Evolutionary conservation across 352 stramenopile species (phyloP), one percentile per base, ranked within the genome.

Genomic region (Phytopythium oedochilum): DNA sequence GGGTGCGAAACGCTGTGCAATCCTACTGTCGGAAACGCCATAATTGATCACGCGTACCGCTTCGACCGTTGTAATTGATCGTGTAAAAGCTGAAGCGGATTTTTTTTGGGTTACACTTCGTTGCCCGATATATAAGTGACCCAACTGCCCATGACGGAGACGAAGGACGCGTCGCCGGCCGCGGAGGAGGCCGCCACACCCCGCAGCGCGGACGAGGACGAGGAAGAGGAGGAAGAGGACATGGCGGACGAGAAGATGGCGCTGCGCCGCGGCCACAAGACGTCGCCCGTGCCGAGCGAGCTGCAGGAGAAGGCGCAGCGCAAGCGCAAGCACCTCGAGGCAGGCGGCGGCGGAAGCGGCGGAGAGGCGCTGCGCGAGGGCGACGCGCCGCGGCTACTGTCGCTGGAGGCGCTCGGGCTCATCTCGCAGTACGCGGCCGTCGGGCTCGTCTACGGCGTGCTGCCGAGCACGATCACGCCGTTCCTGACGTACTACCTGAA

Each of bases 401-500:
- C 70, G 8, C 53, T 53, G 25, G 71, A 80, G 48, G 57, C 56
- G 22, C 40, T 78, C 26, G 71, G 68, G 5, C 62, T 85, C 15
- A 40, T 85, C 14, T 53, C 60, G 2, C 74, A 85, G 47, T 85
- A 85, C 25, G 71, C 73, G 32, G 70, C 66, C 6, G 70, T 82
- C 6, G 73, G 73, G 0, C 54, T 84, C 5, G 52, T 85, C 10
- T 68, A 70, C 45, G 71, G 69, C 34, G 52, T 61, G 0, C 42
- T 85, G 17, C 74, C 72, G 6, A 73, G 69, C 55, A 75, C 71
- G 10, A 78, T 78, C 50, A 78, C 70, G 5, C 70, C 75, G 6
- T 71, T 85, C 64, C 59, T 83, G 20, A 73, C 59, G 3, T 71
- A 73, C 45, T 85, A 83, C 55, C 52, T 81, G 5, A 75, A 80